These are phyloP conservation scores for Gryganskiella cystojenkinii DNA, from an alignment of 192 early-diverging fungal species.

Conservation along the genomic window DNA sequence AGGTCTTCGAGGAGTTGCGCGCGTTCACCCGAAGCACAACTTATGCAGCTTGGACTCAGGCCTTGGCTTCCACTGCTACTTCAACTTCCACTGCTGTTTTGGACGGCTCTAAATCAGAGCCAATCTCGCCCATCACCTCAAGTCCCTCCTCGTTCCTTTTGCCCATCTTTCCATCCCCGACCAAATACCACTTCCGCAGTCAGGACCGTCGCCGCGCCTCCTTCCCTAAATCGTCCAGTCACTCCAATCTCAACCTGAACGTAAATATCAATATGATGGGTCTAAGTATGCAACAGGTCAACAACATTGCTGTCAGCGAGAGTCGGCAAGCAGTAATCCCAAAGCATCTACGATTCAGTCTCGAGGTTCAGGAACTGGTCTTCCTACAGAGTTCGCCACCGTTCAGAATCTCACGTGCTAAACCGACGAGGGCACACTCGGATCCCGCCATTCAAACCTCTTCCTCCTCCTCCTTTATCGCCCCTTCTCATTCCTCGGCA, in stretches of 20 bases:
- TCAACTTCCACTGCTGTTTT: background rate
- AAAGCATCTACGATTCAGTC: conserved; percentile 45
- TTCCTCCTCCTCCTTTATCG: conserved; percentile 34
- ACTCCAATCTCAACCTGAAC: conserved; percentile 28
- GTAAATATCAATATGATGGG: background rate
- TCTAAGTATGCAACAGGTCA: conserved; percentile 1
- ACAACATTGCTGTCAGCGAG: background rate
- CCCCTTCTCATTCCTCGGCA: conserved; percentile 12
- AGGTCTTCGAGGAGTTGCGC: conserved; percentile 37
- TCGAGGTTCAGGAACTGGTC: conserved; percentile 45
- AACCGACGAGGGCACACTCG: conserved; percentile 37
- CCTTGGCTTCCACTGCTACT: background rate
- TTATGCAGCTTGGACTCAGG: conserved; percentile 13
- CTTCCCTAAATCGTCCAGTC: conserved; percentile 41
- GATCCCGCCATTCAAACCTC: conserved; percentile 37
- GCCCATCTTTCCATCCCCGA: conserved; percentile 22
- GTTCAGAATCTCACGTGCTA: conserved; percentile 43
- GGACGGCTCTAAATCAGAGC: conserved; percentile 24
- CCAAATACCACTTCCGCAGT: conserved; percentile 39
- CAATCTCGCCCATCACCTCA: conserved; percentile 19
- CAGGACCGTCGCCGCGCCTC: conserved; percentile 40
- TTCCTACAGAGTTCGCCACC: conserved; percentile 42
- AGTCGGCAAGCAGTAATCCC: background rate
- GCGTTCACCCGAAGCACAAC: conserved; percentile 22
- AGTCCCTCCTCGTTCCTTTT: background rate